Evolutionary conservation across 768 basidiomycete species (phyloP).

Genomic region (Termitomyces sp.): DNA sequence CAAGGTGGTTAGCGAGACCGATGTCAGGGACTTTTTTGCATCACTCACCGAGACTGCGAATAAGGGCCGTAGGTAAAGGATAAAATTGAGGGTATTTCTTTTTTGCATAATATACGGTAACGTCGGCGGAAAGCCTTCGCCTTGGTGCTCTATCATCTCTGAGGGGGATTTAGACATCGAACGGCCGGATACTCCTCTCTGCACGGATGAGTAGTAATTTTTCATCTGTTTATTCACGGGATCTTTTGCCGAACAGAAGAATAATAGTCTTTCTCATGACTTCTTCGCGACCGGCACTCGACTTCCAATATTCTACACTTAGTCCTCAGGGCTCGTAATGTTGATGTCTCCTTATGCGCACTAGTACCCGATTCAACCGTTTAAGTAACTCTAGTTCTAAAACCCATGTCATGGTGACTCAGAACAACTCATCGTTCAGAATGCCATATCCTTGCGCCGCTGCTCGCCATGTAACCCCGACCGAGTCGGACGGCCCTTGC

Average conservation of each 20-base stretch:
- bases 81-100: neutral
- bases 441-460: neutral
- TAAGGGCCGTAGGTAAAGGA: constrained; percentile 14
- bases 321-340: neutral
- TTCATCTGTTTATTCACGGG: no score
- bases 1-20: constrained; percentile 66
- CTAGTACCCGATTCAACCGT: neutral
- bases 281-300: neutral
- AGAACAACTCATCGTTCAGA: neutral
- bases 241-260: neutral
- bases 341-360: neutral
- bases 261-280: neutral
- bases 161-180: neutral
- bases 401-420: neutral
- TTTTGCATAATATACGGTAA: neutral
- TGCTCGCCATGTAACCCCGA: constrained; percentile 1
- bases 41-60: constrained; percentile 33
- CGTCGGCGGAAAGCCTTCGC: neutral
- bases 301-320: neutral
- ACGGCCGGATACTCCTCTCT: neutral
- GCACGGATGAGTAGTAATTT: neutral
- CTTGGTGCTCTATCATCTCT: no score
- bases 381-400: neutral
- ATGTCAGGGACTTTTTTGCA: constrained; percentile 67
- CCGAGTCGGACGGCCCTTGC: neutral